A percentile compares a stretch with the other conserved stretches of the same genome.
These are phyloP conservation scores for Nigrospora osmanthi DNA, from an alignment of 2,329 filamentous ascomycete species.

Conservation along the genomic window DNA sequence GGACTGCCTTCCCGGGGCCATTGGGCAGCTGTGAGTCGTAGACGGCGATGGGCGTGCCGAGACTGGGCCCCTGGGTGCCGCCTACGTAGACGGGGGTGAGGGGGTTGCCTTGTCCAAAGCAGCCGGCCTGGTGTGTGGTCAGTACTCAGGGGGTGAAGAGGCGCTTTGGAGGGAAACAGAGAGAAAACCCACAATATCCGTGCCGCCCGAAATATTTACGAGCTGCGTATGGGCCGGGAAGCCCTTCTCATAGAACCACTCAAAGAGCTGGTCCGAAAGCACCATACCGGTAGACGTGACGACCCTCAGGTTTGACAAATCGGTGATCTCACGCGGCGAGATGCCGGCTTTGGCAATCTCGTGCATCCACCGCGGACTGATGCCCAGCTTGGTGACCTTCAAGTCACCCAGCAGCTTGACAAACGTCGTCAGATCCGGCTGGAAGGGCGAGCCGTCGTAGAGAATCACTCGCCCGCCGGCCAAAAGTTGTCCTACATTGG, in stretches of 20 bases:
- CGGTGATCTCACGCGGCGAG: constrained; percentile 50
- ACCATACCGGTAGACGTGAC: constrained; percentile 79
- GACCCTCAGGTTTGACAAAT: constrained; percentile 51
- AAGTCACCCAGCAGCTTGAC: constrained; percentile 55
- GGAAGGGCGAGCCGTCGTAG: constrained; percentile 80
- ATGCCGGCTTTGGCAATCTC: constrained; percentile 61
- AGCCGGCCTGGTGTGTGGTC: constrained; percentile 37
- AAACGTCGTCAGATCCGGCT: constrained; percentile 57
- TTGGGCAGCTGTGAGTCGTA: constrained; percentile 56
- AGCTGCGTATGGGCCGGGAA: constrained; percentile 64
- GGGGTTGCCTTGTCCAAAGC: constrained; percentile 59
- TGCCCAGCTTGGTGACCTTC: constrained; percentile 64
- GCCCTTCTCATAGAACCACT: constrained; percentile 67
- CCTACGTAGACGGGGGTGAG: constrained; percentile 58
- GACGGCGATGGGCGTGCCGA: constrained; percentile 43
- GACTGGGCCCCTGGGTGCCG: constrained; percentile 39
- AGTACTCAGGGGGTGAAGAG: neutral
- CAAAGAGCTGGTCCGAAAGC: constrained; percentile 65
- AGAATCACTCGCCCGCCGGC: constrained; percentile 55
- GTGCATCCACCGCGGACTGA: constrained; percentile 68
- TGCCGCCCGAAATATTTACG: constrained; percentile 69
- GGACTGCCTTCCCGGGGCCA: constrained; percentile 32
- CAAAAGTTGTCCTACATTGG: constrained; percentile 49
- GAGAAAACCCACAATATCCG: constrained; percentile 53
- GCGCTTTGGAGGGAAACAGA: neutral